phyloP scores from a whole-genome alignment of 768 basidiomycete genomes.

The Amanita phalloides region DNA sequence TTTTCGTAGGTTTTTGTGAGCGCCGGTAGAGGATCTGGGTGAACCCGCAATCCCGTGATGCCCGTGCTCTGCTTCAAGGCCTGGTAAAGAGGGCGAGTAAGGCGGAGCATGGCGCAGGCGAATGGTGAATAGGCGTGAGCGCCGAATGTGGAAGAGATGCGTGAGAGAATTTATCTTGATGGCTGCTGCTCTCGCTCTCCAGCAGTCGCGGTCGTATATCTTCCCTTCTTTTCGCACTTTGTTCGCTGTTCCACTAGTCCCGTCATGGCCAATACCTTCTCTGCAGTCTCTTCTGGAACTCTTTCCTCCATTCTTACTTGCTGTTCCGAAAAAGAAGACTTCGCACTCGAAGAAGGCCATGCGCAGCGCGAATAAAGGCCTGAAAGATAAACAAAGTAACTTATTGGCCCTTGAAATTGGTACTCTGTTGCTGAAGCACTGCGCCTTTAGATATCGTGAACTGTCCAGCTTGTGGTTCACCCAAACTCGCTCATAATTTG shows the following conservation, averaged over 20 bases:
- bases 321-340: conserved; percentile 89
- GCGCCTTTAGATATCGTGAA: conserved; percentile 64
- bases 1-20: conserved; percentile 66
- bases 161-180: conserved; percentile 13
- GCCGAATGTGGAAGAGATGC: conserved; percentile 18
- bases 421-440: conserved; percentile 1
- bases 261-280: conserved; percentile 27
- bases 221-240: conserved; percentile 11
- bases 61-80: conserved; percentile 75
- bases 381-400: conserved; percentile 89
- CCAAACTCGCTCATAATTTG: conserved; percentile 83
- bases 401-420: conserved; percentile 6
- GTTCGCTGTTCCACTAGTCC: conserved; percentile 12
- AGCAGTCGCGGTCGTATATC: conserved; percentile 10
- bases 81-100: conserved; percentile 62
- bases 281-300: conserved; percentile 49
- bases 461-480: conserved; percentile 82
- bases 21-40: conserved; percentile 75
- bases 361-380: conserved; percentile 88
- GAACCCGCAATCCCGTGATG: conserved; percentile 74
- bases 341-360: conserved; percentile 94
- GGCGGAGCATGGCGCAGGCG: conserved; percentile 51
- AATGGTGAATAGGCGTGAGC: conserved; percentile 19
- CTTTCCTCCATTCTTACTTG: conserved; percentile 79
- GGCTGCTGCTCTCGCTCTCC: conserved; percentile 24